Evolutionary conservation across 768 basidiomycete species (phyloP).

Genomic region (Tylopilus vinaceipallidus): DNA sequence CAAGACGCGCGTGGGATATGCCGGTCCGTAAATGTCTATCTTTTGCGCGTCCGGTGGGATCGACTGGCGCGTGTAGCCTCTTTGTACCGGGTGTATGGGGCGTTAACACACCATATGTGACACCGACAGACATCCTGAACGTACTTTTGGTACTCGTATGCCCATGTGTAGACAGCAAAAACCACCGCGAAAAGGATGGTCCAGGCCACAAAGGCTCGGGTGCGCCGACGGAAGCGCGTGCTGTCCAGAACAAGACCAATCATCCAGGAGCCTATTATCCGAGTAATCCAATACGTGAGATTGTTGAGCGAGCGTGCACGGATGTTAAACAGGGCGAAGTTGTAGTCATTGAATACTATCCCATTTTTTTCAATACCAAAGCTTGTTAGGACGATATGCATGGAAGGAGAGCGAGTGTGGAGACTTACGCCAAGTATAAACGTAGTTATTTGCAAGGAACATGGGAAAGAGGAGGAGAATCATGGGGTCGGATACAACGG

Average conservation of each 20-base stretch:
- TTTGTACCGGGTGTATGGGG: constrained; percentile 4
- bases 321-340: constrained; percentile 72
- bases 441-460: constrained; percentile 81
- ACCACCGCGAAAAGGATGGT: constrained; percentile 55
- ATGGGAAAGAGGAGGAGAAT: constrained; percentile 77
- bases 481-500: constrained; percentile 64
- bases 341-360: constrained; percentile 75
- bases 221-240: constrained; percentile 51
- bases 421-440: constrained; percentile 71
- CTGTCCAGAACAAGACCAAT: constrained; percentile 69
- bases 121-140: too few species aligned
- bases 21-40: constrained; percentile 49
- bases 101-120: neutral
- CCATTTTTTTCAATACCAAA: too few species aligned
- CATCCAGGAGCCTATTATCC: constrained; percentile 67
- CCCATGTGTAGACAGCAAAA: constrained; percentile 71
- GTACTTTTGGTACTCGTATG: constrained; percentile 69
- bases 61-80: constrained; percentile 58
- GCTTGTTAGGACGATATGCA: neutral
- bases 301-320: constrained; percentile 74
- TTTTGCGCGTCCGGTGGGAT: constrained; percentile 39
- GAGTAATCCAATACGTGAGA: constrained; percentile 75
- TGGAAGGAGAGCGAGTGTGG: constrained; percentile 5
- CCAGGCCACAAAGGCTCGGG: constrained; percentile 70
- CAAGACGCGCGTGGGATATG: constrained; percentile 38